These are phyloP conservation scores for Tephrocybe sp. DNA, from an alignment of 768 basidiomycete species.

Conservation along the genomic window DNA sequence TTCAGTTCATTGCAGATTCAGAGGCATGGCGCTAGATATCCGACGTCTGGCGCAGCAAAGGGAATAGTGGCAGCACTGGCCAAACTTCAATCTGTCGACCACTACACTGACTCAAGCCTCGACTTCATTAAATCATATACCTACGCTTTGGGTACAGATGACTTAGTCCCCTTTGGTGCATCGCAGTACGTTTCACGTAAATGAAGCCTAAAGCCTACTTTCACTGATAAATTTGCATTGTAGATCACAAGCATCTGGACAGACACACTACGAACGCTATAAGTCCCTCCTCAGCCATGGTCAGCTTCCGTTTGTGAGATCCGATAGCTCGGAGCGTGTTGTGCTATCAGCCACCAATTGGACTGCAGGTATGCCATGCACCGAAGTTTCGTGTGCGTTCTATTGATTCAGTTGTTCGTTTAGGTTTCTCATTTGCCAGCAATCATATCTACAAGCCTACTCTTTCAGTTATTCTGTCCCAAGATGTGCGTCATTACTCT, in stretches of 20 bases:
- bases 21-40: slow-evolving; percentile 79
- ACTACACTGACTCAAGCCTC: slow-evolving; percentile 45
- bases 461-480: slow-evolving; percentile 57
- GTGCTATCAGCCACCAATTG: slow-evolving; percentile 70
- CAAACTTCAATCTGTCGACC: slow-evolving; percentile 50
- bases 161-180: slow-evolving; percentile 69
- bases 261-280: slow-evolving; percentile 55
- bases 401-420: background rate
- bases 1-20: slow-evolving; percentile 53
- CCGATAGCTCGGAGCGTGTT: slow-evolving; percentile 55
- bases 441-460: slow-evolving; percentile 41
- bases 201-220: background rate
- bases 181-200: slow-evolving; percentile 45
- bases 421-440: slow-evolving; percentile 65
- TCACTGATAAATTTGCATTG: background rate
- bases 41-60: slow-evolving; percentile 49
- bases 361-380: slow-evolving; percentile 54
- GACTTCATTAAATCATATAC: slow-evolving; percentile 59
- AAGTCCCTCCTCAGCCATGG: slow-evolving; percentile 38
- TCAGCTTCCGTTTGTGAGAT: slow-evolving; percentile 50
- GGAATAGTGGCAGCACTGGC: slow-evolving; percentile 46
- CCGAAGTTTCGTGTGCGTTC: background rate
- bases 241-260: slow-evolving; percentile 48
- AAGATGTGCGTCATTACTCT: slow-evolving; percentile 39
- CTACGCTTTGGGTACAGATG: slow-evolving; percentile 56